phyloP scores from a whole-genome alignment of 2,329 filamentous ascomycete species.

The Colletotrichum tropicale region DNA sequence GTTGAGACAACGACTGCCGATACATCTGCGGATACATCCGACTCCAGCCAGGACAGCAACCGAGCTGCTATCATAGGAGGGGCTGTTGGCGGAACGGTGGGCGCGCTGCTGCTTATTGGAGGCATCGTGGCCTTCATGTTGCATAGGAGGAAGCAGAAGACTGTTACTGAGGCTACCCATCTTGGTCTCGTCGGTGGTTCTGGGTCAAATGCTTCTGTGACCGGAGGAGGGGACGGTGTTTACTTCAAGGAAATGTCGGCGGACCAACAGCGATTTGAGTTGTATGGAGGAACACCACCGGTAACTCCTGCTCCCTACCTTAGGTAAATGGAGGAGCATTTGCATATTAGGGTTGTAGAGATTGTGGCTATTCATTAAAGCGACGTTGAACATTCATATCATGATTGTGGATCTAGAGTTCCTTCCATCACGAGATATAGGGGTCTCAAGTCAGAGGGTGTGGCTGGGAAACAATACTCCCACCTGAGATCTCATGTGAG shows the following conservation, averaged over 20 bases:
- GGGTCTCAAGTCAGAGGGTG: not conserved
- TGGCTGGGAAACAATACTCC: not conserved
- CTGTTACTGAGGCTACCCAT: not conserved
- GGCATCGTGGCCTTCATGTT: not conserved
- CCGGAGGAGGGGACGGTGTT: not conserved
- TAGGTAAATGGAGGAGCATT: not conserved
- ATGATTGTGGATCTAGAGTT: not conserved
- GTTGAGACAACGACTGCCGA: not conserved
- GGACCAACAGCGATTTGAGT: not conserved
- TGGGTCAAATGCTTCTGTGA: not conserved
- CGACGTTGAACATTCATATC: not conserved
- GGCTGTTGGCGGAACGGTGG: not conserved
- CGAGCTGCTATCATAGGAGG: not conserved
- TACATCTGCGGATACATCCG: accelerated
- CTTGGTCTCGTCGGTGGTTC: not conserved
- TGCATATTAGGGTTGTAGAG: not conserved
- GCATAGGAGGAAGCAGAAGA: not conserved
- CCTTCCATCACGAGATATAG: too few relatives aligned
- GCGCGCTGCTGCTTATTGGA: not conserved
- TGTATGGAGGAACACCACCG: not conserved
- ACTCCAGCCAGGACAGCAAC: not conserved
- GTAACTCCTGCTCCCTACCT: not conserved
- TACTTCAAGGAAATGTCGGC: not conserved
- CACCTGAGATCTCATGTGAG: not conserved
- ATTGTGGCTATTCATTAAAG: not conserved